A percentile compares a stretch with the other conserved stretches of the same genome.
phyloP scores from a whole-genome alignment of 2,329 filamentous ascomycete genomes.

The Arthrinium phaeospermum region DNA sequence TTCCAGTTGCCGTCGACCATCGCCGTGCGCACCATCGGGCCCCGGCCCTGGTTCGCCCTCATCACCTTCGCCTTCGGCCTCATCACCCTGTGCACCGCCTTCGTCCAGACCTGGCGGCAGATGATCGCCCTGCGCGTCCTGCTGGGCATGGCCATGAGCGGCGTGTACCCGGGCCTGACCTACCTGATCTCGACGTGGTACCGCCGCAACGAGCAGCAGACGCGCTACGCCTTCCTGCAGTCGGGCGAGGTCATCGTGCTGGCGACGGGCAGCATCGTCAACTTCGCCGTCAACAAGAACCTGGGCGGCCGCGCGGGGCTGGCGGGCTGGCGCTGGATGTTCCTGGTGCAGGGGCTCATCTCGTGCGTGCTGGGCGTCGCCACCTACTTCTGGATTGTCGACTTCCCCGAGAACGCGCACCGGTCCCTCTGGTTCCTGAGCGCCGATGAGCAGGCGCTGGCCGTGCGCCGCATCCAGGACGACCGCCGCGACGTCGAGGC shows the following conservation, averaged over 20 bases:
- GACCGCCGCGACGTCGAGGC: conserved; percentile 66
- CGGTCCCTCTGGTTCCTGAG: conserved; percentile 63
- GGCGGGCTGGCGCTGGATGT: conserved; percentile 73
- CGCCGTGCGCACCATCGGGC: conserved; percentile 68
- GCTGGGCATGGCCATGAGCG: conserved; percentile 67
- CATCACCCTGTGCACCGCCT: conserved; percentile 72
- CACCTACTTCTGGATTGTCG: conserved; percentile 74
- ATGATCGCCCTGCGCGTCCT: conserved; percentile 72
- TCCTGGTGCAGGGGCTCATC: conserved; percentile 68
- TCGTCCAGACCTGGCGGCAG: conserved; percentile 69
- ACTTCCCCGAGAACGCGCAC: conserved; percentile 68
- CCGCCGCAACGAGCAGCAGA: conserved; percentile 67
- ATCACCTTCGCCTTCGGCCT: conserved; percentile 66
- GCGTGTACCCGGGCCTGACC: conserved; percentile 57
- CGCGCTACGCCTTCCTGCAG: conserved; percentile 69
- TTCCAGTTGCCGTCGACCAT: conserved; percentile 74
- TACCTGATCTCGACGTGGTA: conserved; percentile 66
- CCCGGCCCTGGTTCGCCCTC: conserved; percentile 67
- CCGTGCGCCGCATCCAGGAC: conserved; percentile 60
- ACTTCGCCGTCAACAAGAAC: conserved; percentile 68
- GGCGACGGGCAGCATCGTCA: conserved; percentile 70
- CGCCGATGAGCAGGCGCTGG: conserved; percentile 59
- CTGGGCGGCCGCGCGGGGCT: conserved; percentile 61
- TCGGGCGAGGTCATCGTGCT: conserved; percentile 69
- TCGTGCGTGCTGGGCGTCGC: conserved; percentile 62